A percentile compares a stretch with the other conserved stretches of the same genome.
These are phyloP conservation scores for Fraxinus sp. DNA, from an alignment of 305 asterid species.

Conservation along the genomic window DNA sequence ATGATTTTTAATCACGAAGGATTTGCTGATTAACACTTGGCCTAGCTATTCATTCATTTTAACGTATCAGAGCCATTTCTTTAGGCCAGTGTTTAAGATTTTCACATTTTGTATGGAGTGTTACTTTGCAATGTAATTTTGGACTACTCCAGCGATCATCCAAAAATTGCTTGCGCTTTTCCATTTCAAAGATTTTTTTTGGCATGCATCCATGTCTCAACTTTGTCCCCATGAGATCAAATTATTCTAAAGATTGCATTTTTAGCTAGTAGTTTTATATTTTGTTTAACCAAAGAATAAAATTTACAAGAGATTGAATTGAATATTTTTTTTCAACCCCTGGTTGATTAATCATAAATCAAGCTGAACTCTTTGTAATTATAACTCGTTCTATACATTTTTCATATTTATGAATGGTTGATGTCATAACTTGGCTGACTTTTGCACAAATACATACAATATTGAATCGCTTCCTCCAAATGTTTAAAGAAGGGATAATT, in stretches of 20 bases:
- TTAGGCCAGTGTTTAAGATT: neutral
- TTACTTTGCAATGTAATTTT: neutral
- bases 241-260: neutral
- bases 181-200: neutral
- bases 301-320: neutral
- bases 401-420: neutral
- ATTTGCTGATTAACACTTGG: neutral
- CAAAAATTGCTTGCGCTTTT: neutral
- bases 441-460: neutral
- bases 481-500: neutral
- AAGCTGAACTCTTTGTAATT: neutral
- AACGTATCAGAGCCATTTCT: neutral
- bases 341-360: no score
- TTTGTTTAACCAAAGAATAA: neutral
- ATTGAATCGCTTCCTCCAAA: neutral
- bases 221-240: neutral
- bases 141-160: neutral
- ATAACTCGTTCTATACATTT: neutral
- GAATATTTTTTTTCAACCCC: no score
- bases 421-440: neutral
- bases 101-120: neutral
- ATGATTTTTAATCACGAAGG: neutral
- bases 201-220: neutral
- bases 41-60: neutral
- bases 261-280: neutral